Evolutionary conservation across 805 yeast species (phyloP).

Genomic region (Kuraishia floccosa): DNA sequence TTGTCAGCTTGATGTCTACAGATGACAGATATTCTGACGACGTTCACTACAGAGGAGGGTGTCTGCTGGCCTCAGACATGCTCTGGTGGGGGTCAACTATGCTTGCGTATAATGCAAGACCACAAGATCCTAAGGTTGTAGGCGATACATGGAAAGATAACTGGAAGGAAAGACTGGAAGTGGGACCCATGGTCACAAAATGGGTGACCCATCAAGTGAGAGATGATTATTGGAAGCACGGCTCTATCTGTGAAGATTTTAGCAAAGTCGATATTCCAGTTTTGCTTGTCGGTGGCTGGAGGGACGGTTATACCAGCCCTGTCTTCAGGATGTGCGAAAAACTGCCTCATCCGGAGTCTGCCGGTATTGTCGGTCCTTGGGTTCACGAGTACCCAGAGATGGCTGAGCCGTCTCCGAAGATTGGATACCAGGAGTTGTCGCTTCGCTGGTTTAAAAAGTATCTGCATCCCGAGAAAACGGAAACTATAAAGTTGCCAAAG

Average conservation of each 20-base stretch:
- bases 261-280: conserved; percentile 28
- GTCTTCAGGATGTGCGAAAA: conserved; percentile 30
- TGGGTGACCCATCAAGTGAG: conserved; percentile 33
- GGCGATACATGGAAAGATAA: conserved; percentile 26
- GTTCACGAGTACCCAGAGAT: conserved; percentile 37
- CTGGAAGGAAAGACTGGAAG: conserved; percentile 26
- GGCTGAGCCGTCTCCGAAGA: conserved; percentile 31
- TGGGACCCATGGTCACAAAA: conserved; percentile 26
- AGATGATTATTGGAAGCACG: conserved; percentile 36
- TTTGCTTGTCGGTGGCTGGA: conserved; percentile 32
- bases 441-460: conserved; percentile 28
- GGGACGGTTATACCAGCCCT: conserved; percentile 34
- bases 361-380: conserved; percentile 33
- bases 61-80: conserved; percentile 32
- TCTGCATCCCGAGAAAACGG: conserved; percentile 16
- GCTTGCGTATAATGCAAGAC: conserved; percentile 31
- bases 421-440: conserved; percentile 30
- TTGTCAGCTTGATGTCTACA: conserved; percentile 32
- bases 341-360: conserved; percentile 25
- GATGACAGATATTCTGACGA: conserved; percentile 36
- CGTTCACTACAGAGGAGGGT: conserved; percentile 38
- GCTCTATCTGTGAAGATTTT: conserved; percentile 31
- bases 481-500: conserved; percentile 18
- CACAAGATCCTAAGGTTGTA: conserved; percentile 30
- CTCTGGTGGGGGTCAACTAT: conserved; percentile 40